Evolutionary conservation across 2,329 filamentous ascomycete genomes (phyloP), one percentile per base, ranked within the genome.

Genomic region (Mariannaea elegans): DNA sequence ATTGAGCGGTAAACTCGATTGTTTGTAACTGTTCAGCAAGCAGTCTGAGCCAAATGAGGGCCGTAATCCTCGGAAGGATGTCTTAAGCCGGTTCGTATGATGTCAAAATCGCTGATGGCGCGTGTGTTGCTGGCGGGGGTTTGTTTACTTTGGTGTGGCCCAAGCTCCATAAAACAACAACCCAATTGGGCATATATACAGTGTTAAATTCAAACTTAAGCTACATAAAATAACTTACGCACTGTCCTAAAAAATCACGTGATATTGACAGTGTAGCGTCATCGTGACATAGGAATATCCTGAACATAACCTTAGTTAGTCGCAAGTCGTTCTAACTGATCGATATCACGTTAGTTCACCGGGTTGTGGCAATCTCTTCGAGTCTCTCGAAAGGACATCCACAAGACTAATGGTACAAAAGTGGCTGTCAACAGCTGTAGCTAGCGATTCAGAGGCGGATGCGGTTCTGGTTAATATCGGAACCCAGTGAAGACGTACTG

Each of bases 71-170:
- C 61, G 65, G 54, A 49, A 56, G 56, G 55, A 59, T 71, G 61
- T 66, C 64, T 64, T 64, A 67, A 57, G 62, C 57, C 60, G 49
- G 60, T 61, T 69, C 62, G 62, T 71, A 71, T 71, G 69, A 71
- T 71, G 69, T 71, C 69, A 71, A 71, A 66, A 34, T 64, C 56
- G 60, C 54, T 60, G 62, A 64, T 61, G 60, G 63, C 61, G 65
- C 66, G 69, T 65, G 55, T 62, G 59, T 66, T 64, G 60, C 62
- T 63, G 56, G 67, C 62, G 63, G 69, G 69, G 69, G 52, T 72
- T 72, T 72, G 70, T 72, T 72, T 72, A 72, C 70, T 64, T 67
- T 61, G 38, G 19, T 9, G 10, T 71, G 69, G 66, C 59, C 69
- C 64, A 65, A 71, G 69, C 69, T 71, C 61, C 63, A 53, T 56